Conservation (phyloP, 2,329 filamentous ascomycete species). For the Zymoseptoria tritici region DNA sequence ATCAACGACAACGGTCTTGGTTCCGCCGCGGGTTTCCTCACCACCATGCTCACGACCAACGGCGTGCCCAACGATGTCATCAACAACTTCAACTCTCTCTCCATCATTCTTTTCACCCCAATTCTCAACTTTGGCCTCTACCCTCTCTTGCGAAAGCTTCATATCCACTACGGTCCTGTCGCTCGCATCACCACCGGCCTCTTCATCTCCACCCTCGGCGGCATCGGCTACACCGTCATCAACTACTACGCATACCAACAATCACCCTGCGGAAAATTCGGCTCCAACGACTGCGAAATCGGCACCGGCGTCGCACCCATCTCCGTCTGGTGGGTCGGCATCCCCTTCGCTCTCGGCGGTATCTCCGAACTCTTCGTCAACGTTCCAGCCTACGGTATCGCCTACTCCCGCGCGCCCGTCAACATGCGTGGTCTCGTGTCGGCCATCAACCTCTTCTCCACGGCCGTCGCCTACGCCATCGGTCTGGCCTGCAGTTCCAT, state of each 20-base stretch:
- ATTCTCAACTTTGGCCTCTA: conserved; percentile 39
- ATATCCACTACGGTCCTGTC: conserved; percentile 40
- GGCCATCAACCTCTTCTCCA: conserved; percentile 38
- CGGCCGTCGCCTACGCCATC: conserved; percentile 33
- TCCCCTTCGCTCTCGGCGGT: conserved; percentile 32
- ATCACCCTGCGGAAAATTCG: conserved; percentile 38
- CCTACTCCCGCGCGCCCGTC: conserved; percentile 37
- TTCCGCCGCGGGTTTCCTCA: conserved; percentile 17
- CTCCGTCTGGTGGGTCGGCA: conserved; percentile 37
- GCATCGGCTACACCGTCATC: conserved; percentile 33
- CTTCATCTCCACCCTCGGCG: conserved; percentile 41
- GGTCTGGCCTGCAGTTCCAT: conserved; percentile 32
- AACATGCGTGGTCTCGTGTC: conserved; percentile 39
- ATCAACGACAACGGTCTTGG: conserved; percentile 30
- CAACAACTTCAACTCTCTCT: conserved; percentile 40
- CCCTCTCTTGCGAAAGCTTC: conserved; percentile 35
- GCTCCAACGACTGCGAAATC: conserved; percentile 29
- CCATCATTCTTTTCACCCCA: conserved; percentile 38
- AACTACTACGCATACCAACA: conserved; percentile 42
- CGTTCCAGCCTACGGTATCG: conserved; percentile 40
- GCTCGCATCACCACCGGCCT: conserved; percentile 44
- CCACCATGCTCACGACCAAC: conserved; percentile 24
- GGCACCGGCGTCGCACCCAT: conserved; percentile 32
- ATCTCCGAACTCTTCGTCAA: conserved; percentile 38
- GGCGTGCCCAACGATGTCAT: conserved; percentile 42